Evolutionary conservation across 2,329 filamentous ascomycete genomes (phyloP).

Genomic region (Colletotrichum liriopes): DNA sequence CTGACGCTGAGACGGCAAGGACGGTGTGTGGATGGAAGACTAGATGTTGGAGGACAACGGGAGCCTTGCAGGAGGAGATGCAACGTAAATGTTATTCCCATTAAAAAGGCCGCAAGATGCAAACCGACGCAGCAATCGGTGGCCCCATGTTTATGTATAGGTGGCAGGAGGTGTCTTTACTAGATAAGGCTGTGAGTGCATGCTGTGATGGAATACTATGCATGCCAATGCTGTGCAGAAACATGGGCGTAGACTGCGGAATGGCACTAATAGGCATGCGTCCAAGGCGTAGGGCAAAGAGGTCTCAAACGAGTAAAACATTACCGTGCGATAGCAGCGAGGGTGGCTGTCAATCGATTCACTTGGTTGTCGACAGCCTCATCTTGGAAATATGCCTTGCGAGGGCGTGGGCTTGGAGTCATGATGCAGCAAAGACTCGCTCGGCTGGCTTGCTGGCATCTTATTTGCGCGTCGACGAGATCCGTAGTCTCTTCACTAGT

Average conservation of each 20-base stretch:
- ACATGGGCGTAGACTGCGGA: slow-evolving; percentile 24
- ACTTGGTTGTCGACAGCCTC: slow-evolving; percentile 26
- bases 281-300: too few relatives aligned
- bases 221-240: neutral
- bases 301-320: neutral
- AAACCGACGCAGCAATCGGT: slow-evolving; percentile 13
- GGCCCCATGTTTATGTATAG: slow-evolving; percentile 25
- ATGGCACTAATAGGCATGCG: neutral
- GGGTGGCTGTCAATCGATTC: neutral
- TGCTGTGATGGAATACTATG: slow-evolving; percentile 12
- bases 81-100: neutral
- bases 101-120: neutral
- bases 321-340: neutral
- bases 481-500: too few relatives aligned
- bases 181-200: neutral
- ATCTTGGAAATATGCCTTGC: slow-evolving; percentile 30
- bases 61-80: neutral
- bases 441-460: too few relatives aligned
- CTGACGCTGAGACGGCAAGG: too few relatives aligned
- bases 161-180: neutral
- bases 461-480: slow-evolving; percentile 1
- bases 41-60: neutral
- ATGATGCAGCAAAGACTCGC: too few relatives aligned
- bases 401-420: neutral
- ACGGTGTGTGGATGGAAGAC: neutral